Base-by-base conservation (phyloP, 495 filamentous ascomycete species). In the Neurospora pannonica region DNA sequence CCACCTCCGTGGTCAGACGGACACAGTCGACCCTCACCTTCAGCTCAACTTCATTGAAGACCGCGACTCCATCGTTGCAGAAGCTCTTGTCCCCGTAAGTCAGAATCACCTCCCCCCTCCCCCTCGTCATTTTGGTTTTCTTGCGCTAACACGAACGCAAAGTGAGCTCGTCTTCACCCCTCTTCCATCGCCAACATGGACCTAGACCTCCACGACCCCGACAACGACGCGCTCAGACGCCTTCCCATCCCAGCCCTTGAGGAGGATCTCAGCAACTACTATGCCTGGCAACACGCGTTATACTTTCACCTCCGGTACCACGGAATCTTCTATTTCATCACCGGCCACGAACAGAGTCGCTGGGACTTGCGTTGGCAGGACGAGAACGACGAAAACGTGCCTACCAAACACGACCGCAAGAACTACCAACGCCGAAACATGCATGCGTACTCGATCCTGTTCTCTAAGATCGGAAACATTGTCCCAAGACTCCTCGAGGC, bases 111-210 rank as follows among this genome's bases (percentile, higher is more conserved):
- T 43, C 42, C 42, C 42, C 42, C 46, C n/a, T 11, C n/a, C 46
- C n/a, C 21, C 2, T 13, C 10, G 0, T 48, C n/a, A 24, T 24
- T 24, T 1, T 11, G 9, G 4, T 48, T 24, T 0, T 1, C n/a
- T 5, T 1, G 0, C 43, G 4, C n/a, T 48, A 48, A 48, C n/a
- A 5, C 0, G 4, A 48, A 0, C 9, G 4, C n/a, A 48, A 5
- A 24, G n/a, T 21, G 39, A 43, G 0, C 42, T 4, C 8, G 0
- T 9, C 42, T n/a, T 1, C 42, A 19, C 8, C 42, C 42, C 6
- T n/a, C 42, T 4, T 0, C 43, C 43, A 48, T 5, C 9, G 2
- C n/a, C 43, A 48, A 4, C n/a, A 48, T 48, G 43, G 46, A 21
- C n/a, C 21, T 21, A 24, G 46, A 54, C 46, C 21, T 54, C 46